These are phyloP conservation scores for Suhomyces pyralidae DNA, from an alignment of 805 yeast species.

Conservation along the genomic window DNA sequence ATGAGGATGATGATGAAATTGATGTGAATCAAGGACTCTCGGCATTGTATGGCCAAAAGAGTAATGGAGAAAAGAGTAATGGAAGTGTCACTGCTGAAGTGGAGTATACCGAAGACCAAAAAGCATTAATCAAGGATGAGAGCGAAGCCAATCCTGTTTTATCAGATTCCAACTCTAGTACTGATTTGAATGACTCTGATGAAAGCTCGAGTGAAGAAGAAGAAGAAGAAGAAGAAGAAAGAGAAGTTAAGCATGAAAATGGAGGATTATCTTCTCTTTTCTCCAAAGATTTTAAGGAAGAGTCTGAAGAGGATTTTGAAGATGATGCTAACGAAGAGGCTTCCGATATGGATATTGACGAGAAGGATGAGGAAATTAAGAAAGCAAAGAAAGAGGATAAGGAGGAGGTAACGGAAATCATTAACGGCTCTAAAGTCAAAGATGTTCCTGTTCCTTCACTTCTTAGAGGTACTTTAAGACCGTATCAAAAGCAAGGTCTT, in stretches of 20 bases:
- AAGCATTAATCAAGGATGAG: conserved; percentile 22
- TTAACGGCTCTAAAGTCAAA: conserved; percentile 40
- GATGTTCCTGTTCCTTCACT: conserved; percentile 79
- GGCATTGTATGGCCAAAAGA: conserved; percentile 16
- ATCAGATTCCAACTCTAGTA: conserved; percentile 17
- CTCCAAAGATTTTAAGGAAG: conserved; percentile 11
- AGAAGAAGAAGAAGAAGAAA: conserved; percentile 13
- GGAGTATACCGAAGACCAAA: conserved; percentile 35
- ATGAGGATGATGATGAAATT: conserved; percentile 9
- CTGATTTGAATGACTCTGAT: conserved; percentile 9
- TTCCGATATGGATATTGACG: conserved; percentile 6
- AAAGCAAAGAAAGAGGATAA: conserved; percentile 4
- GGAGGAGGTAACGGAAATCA: conserved; percentile 21
- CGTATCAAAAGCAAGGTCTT: conserved; percentile 91
- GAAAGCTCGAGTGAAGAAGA: conserved; percentile 6
- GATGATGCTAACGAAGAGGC: conserved; percentile 16
- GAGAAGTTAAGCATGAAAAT: conserved; percentile 8
- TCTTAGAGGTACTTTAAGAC: conserved; percentile 78
- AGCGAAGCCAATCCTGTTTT: conserved; percentile 17
- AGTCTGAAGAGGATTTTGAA: conserved; percentile 12
- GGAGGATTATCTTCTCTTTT: conserved; percentile 3
- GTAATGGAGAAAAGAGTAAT: conserved; percentile 5
- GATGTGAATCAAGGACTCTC: conserved; percentile 20
- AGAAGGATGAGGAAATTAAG: conserved; percentile 16
- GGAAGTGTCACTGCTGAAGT: background rate